A percentile compares a stretch with the other conserved stretches of the same genome.
Conservation (phyloP, 805 yeast species). For the Candida boleticola region DNA sequence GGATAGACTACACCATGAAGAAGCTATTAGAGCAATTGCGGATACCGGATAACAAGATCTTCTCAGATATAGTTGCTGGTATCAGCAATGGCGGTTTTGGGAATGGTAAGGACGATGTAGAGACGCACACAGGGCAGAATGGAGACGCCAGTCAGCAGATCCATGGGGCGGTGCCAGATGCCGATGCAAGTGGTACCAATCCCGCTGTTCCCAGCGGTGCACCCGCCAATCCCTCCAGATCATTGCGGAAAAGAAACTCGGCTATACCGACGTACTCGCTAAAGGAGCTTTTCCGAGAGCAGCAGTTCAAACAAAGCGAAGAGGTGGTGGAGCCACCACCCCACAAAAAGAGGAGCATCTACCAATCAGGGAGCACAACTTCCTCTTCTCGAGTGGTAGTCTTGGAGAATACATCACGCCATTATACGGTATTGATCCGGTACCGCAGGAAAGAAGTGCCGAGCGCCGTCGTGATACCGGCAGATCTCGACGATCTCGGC, state of each 20-base stretch:
- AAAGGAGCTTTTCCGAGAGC: not conserved
- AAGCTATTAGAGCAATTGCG: slow-evolving; percentile 14
- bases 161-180: too few relatives aligned
- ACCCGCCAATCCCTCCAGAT: not conserved
- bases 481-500: not conserved
- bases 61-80: slow-evolving; percentile 1
- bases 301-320: too few relatives aligned
- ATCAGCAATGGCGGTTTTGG: not conserved
- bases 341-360: not conserved
- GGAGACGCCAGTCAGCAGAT: too few relatives aligned
- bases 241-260: not conserved
- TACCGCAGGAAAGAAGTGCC: not conserved
- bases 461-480: not conserved
- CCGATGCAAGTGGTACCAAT: too few relatives aligned
- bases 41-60: slow-evolving; percentile 16
- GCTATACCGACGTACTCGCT: slow-evolving; percentile 1
- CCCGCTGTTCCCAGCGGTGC: not conserved
- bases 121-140: too few relatives aligned
- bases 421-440: slow-evolving; percentile 1
- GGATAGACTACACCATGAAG: not conserved
- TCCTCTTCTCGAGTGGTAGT: not conserved
- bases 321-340: not conserved
- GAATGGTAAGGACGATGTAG: not conserved
- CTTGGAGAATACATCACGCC: not conserved
- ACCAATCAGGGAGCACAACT: too few relatives aligned